These are phyloP conservation scores for Orychophragmus violaceus DNA, from an alignment of 345 rosid genomes.

Conservation along the genomic window DNA sequence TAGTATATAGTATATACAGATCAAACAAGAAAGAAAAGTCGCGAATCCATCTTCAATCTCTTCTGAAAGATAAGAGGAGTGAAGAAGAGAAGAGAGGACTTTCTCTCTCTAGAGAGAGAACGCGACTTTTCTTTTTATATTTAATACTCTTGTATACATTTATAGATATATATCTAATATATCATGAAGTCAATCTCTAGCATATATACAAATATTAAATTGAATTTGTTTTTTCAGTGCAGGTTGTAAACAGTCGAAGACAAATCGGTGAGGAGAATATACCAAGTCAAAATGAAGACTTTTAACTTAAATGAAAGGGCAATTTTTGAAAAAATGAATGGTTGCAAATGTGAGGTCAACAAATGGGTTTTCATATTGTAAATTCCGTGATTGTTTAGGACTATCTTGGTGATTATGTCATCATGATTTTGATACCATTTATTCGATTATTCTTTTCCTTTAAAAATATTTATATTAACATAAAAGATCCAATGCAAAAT, in stretches of 20 bases:
- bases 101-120: too few relatives aligned
- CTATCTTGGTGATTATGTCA: not conserved
- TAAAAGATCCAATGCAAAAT: too few relatives aligned
- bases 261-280: conserved; percentile 3
- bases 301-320: conserved; percentile 20
- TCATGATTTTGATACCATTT: too few relatives aligned
- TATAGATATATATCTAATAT: not conserved
- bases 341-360: conserved; percentile 11
- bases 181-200: conserved; percentile 18
- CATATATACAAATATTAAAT: not conserved
- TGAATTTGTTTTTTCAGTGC: not conserved
- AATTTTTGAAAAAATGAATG: conserved; percentile 6
- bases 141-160: not conserved
- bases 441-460: not conserved
- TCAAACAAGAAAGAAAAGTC: too few relatives aligned
- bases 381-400: conserved; percentile 10
- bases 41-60: too few relatives aligned
- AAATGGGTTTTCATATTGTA: not conserved
- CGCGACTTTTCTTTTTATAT: too few relatives aligned
- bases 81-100: too few relatives aligned
- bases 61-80: too few relatives aligned
- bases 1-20: too few relatives aligned
- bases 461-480: too few relatives aligned
- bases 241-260: conserved; percentile 9
- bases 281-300: conserved; percentile 25